These are phyloP conservation scores for Cryptosporidium tyzzeri DNA, from an alignment of 169 alveolate genomes.

Conservation along the genomic window DNA sequence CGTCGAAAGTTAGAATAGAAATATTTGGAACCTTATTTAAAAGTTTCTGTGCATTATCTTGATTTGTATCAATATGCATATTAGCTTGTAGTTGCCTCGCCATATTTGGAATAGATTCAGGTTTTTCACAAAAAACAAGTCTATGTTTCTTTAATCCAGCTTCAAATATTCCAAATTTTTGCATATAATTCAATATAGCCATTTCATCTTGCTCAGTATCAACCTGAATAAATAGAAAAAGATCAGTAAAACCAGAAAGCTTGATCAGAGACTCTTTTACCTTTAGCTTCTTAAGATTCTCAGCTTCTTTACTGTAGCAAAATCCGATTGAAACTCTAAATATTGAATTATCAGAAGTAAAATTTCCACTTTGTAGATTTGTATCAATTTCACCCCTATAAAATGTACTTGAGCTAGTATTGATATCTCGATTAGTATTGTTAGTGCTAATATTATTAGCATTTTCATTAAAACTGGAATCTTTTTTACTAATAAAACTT, in stretches of 20 bases:
- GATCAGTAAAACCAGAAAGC: constrained; percentile 13
- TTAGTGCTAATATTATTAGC: background rate
- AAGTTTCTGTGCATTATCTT: constrained; percentile 20
- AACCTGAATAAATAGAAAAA: constrained; percentile 57
- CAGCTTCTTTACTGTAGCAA: constrained; percentile 20
- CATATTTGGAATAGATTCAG: constrained; percentile 32
- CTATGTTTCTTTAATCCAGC: constrained; percentile 55
- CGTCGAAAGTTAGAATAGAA: background rate
- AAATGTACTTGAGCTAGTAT: background rate
- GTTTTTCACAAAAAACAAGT: constrained; percentile 50
- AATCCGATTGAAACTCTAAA: constrained; percentile 44
- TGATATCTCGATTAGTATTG: background rate
- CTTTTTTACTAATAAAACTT: background rate
- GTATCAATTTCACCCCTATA: background rate
- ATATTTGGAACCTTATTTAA: constrained; percentile 52
- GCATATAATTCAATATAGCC: constrained; percentile 1
- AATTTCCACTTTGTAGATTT: background rate
- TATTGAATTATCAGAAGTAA: background rate
- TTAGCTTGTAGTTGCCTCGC: constrained; percentile 69
- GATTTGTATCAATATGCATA: constrained; percentile 61
- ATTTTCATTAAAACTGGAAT: background rate
- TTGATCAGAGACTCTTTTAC: background rate
- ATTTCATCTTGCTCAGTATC: constrained; percentile 38
- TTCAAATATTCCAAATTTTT: constrained; percentile 14
- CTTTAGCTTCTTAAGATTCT: background rate